Percentiles rank a stretch among this genome's conserved stretches.
Conservation (phyloP, 495 filamentous ascomycete species). For the Podospora pseudoanserina region DNA sequence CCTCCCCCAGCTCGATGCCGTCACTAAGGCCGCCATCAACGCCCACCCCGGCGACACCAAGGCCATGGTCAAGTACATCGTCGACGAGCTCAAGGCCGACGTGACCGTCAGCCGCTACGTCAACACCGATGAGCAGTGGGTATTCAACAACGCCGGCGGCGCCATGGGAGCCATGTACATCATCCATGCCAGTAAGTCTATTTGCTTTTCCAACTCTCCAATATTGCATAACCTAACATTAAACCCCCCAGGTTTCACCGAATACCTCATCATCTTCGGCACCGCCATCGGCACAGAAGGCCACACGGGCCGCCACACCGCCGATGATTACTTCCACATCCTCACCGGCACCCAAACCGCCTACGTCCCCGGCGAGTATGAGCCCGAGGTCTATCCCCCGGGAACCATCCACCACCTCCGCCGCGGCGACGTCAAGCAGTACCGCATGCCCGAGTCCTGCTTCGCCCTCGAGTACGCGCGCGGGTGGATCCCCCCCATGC, state of each 20-base stretch:
- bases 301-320: conserved; percentile 80
- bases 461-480: conserved; percentile 86
- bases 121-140: conserved; percentile 61
- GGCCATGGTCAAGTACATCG: conserved; percentile 63
- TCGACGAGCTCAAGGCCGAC: conserved; percentile 48
- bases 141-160: conserved; percentile 76
- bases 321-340: conserved; percentile 93
- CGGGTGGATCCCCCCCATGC: conserved; percentile 88
- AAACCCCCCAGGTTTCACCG: conserved; percentile 13
- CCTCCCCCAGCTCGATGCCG: conserved; percentile 61
- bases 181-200: conserved; percentile 68
- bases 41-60: conserved; percentile 68
- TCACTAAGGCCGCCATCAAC: conserved; percentile 61
- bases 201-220: neutral
- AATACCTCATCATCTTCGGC: conserved; percentile 42
- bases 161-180: conserved; percentile 91
- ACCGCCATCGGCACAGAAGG: conserved; percentile 86
- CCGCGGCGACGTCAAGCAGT: conserved; percentile 78
- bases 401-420: conserved; percentile 74
- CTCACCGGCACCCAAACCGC: conserved; percentile 69
- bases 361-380: conserved; percentile 65
- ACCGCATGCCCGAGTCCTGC: conserved; percentile 74
- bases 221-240: neutral
- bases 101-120: conserved; percentile 45
- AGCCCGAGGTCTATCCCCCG: conserved; percentile 69